A percentile compares a stretch with the other conserved stretches of the same genome.
Evolutionary conservation across 441 rosid genomes (phyloP).

Genomic region (Rhodomyrtus psidioides): DNA sequence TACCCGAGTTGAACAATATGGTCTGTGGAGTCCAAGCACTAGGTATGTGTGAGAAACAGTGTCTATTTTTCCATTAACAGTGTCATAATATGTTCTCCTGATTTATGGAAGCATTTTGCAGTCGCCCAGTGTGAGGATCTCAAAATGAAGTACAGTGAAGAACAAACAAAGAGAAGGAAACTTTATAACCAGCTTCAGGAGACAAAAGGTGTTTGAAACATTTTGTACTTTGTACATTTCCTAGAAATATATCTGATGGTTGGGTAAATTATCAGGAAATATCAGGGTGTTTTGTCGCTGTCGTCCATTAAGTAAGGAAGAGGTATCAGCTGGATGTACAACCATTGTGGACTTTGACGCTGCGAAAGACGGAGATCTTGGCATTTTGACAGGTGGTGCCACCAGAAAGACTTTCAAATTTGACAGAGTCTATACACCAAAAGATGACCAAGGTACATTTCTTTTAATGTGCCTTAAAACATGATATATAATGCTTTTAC

Average conservation of each 20-base stretch:
- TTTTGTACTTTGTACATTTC: neutral
- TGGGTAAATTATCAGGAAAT: slow-evolving; percentile 44
- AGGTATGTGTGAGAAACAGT: slow-evolving; percentile 29
- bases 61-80: neutral
- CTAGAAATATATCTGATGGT: neutral
- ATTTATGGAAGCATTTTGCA: slow-evolving; percentile 20
- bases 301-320: slow-evolving; percentile 66
- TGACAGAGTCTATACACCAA: slow-evolving; percentile 70
- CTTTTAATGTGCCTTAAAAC: neutral
- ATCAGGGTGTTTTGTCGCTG: slow-evolving; percentile 90
- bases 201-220: slow-evolving; percentile 45
- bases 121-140: slow-evolving; percentile 86
- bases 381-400: slow-evolving; percentile 42
- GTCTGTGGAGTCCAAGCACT: slow-evolving; percentile 74
- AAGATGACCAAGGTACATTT: slow-evolving; percentile 68
- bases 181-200: slow-evolving; percentile 81
- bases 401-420: slow-evolving; percentile 64
- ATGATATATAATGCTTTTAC: neutral
- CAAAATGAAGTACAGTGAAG: slow-evolving; percentile 61
- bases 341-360: slow-evolving; percentile 59
- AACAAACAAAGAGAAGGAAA: slow-evolving; percentile 75
- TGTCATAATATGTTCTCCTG: neutral
- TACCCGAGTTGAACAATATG: slow-evolving; percentile 72
- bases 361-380: slow-evolving; percentile 81
- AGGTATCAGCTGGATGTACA: slow-evolving; percentile 39